Evolutionary conservation across 2,329 filamentous ascomycete genomes (phyloP), one percentile per base, ranked within the genome.

Genomic region (Scytalidium sp.): DNA sequence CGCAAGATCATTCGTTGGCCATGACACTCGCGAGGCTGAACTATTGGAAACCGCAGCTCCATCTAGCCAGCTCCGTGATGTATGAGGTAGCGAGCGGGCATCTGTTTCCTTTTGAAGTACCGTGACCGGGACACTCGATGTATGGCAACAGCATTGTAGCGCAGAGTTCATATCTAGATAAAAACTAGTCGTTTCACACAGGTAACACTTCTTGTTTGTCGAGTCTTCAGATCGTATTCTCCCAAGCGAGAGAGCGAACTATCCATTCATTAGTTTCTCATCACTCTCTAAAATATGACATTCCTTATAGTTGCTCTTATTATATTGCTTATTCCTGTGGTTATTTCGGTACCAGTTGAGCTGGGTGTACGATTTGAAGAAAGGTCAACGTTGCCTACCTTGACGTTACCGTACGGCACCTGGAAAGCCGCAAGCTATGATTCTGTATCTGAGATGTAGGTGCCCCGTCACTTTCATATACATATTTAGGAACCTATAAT

Each of bases 351-450:
- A 10, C 41, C 41, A 22, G 41, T 19, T n/a, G 19, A 23, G 20
- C 41, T 43, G 5, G 41, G 41, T 15, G 21, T 43, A 10, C 41
- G 25, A 10, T 43, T 43, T 15, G 41, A 43, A 17, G 41, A 43
- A 19, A 21, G 41, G 19, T 43, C 41, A 15, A 15, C 15, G 11
- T 45, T 68, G n/a, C 66, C 66, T 10, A 58, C 57, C 17, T 44
- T 67, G 46, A 66, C 56, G 3, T 41, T 68, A 10, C 66, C 65
- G 4, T 68, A 69, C 54, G 66, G 60, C 6, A 61, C 62, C 2
- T 68, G 65, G 45, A 60, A 56, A 42, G 66, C 66, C 9, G 46
- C 56, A 20, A 54, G 42, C 13, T 68, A 67, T 49, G 62, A 68
- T 46, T 42, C 59, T 3, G 47, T 61, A 40, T 58, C 60, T 41